Evolutionary conservation across 2,329 filamentous ascomycete genomes (phyloP), one percentile per base, ranked within the genome.

Genomic region (Cladorrhinum sp.): DNA sequence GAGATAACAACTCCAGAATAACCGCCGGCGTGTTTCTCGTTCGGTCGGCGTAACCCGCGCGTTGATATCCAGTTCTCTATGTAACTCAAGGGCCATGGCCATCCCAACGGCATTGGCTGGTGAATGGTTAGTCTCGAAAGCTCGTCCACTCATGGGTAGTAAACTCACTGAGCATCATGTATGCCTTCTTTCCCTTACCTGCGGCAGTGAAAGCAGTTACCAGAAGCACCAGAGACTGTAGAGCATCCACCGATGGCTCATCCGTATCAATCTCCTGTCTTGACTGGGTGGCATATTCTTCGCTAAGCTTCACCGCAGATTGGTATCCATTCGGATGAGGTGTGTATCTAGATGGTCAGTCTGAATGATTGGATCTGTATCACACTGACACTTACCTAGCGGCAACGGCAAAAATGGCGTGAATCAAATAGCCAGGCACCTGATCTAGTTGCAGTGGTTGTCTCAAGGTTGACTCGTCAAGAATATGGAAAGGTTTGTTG

Each of bases 1-100:
- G 24, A 96, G 78, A 68, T 95, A 96, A 71, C 90, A 94, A 1
- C 90, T 88, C 92, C 92, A 96, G 73, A 96, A 96, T 1, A 96
- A 77, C n/a, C 90, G 83, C 58, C 92, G 81, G 51, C 90, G 83
- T 70, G 87, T 86, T 76, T 96, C 92, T 59, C 89, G 83, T 70
- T 96, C 91, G 3, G 85, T 77, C 0, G 86, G 80, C 0, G 85
- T 83, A 10, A 90, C 80, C 59, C 84, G 83, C 12, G 84, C 77
- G 55, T 84, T 83, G 5, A 79, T 71, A 23, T 91, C 86, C 49
- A 88, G 77, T 75, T 96, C 92, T 30, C 90, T 85, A 70, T 96
- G 90, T 2, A 95, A 78, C 70, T 93, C 90, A 10, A 96, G 81
- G 2, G 90, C 91, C 73, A 92, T 85, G 1, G 89, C 87, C 91